Evolutionary conservation across 2,329 filamentous ascomycete genomes (phyloP), one percentile per base, ranked within the genome.

Genomic region (Thelonectria rubi): DNA sequence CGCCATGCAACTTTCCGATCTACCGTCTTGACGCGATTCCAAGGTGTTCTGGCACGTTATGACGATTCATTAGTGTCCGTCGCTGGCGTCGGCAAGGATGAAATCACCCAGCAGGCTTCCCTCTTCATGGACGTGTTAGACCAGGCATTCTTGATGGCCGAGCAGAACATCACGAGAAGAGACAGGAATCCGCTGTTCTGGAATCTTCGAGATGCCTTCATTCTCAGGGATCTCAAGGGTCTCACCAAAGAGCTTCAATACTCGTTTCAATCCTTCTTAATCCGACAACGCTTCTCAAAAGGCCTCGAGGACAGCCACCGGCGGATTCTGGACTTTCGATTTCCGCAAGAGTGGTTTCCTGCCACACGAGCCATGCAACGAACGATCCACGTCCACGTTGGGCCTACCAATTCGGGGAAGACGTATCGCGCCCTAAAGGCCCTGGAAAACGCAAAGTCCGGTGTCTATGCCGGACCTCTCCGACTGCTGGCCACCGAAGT

Each of bases 321-420:
- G 68, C 82, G 83, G 18, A 78, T 96, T 14, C 86, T 92, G n/a
- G 93, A 97, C 77, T 80, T 97, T 67, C 87, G 93, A n/a, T 93
- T 88, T 75, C 95, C 95, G 0, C 85, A 89, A 55, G 95, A 99
- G 75, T 98, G 94, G 94, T 98, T 90, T 73, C 93, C 94, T 1
- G 88, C 86, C 4, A 95, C 95, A 2, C 86, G 96, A 60, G 84
- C 87, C 47, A 82, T 95, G 69, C 91, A 94, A 72, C 85, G 95
- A 46, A 94, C 88, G 0, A 85, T 99, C 42, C 93, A 98, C 79
- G 81, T 99, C 18, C 95, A 99, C 71, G 93, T 99, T 51, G 95
- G 95, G 0, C 95, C 95, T 1, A 99, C 95, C 2, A 99, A 99
- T 76, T 98, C 95, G 1, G 95, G 95, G 59, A 99, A 99, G 82